Conservation (phyloP, 2,329 filamentous ascomycete species). For the Fusarium subglutinans region DNA sequence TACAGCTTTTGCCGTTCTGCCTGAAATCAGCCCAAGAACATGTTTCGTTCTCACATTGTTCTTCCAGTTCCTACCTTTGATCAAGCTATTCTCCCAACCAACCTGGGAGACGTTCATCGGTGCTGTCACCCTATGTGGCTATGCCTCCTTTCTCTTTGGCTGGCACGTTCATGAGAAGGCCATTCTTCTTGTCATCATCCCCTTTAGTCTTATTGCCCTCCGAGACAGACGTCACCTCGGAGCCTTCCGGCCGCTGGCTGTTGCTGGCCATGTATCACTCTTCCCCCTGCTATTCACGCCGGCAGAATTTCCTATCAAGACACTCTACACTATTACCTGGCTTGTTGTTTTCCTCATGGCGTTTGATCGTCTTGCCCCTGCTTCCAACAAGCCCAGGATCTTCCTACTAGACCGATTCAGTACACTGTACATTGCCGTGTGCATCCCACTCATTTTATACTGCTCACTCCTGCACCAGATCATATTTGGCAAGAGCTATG, state of each 20-base stretch:
- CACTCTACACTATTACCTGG: constrained; percentile 92
- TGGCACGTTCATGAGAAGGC: constrained; percentile 99
- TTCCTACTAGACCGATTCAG: constrained; percentile 94
- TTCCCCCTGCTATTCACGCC: constrained; percentile 94
- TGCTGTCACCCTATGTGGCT: constrained; percentile 90
- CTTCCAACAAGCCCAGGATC: constrained; percentile 79
- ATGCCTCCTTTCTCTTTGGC: constrained; percentile 95
- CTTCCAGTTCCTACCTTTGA: constrained; percentile 81
- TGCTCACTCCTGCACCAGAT: constrained; percentile 84
- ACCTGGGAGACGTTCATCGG: constrained; percentile 92
- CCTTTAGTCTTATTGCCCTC: constrained; percentile 91
- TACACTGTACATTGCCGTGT: constrained; percentile 86
- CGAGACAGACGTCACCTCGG: constrained; percentile 90
- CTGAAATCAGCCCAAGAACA: constrained; percentile 79
- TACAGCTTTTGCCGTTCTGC: constrained; percentile 91
- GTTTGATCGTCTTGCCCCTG: constrained; percentile 89
- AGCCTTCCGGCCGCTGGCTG: constrained; percentile 89
- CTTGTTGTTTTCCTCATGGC: constrained; percentile 83
- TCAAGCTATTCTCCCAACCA: constrained; percentile 82
- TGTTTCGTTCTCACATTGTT: constrained; percentile 86
- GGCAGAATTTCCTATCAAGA: constrained; percentile 94
- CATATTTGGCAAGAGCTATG: constrained; percentile 83
- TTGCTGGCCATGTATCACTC: constrained; percentile 92
- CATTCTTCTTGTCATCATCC: constrained; percentile 91
- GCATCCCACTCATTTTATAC: constrained; percentile 89